Evolutionary conservation across 306 rosid genomes (phyloP).

Genomic region (Quercus engelmannii): DNA sequence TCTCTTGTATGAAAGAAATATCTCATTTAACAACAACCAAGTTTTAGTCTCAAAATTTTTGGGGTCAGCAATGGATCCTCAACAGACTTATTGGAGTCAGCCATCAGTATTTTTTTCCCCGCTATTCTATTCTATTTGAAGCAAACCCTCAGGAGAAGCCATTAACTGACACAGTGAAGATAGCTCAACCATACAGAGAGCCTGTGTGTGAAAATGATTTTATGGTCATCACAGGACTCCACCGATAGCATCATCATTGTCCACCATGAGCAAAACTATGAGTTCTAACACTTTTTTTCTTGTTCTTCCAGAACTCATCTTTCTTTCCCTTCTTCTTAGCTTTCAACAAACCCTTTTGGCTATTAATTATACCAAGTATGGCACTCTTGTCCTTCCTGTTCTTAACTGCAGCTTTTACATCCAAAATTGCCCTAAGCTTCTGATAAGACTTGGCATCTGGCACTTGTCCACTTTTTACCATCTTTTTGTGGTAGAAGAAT

Average conservation of each 20-base stretch:
- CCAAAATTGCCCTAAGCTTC: slow-evolving; percentile 66
- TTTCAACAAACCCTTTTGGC: slow-evolving; percentile 54
- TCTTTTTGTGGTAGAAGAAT: slow-evolving; percentile 69
- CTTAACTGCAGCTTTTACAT: slow-evolving; percentile 53
- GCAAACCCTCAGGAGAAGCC: neutral
- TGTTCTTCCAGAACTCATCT: slow-evolving; percentile 91
- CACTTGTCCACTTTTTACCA: slow-evolving; percentile 65
- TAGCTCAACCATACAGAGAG: neutral
- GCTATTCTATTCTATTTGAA: too few species aligned
- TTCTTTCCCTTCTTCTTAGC: slow-evolving; percentile 55
- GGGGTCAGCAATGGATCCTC: too few species aligned
- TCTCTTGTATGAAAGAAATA: neutral
- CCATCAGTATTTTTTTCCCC: too few species aligned
- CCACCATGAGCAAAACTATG: neutral
- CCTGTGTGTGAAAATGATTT: neutral
- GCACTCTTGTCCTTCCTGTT: slow-evolving; percentile 71
- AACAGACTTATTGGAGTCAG: too few species aligned
- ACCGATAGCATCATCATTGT: neutral
- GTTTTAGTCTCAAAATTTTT: too few species aligned
- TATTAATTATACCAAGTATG: slow-evolving; percentile 50
- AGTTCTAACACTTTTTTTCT: slow-evolving; percentile 37
- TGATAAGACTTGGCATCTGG: slow-evolving; percentile 62
- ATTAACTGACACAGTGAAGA: neutral
- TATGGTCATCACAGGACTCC: neutral
- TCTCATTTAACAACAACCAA: neutral